Base-by-base conservation (phyloP, 2,329 filamentous ascomycete species). In the Exophiala sp. region DNA sequence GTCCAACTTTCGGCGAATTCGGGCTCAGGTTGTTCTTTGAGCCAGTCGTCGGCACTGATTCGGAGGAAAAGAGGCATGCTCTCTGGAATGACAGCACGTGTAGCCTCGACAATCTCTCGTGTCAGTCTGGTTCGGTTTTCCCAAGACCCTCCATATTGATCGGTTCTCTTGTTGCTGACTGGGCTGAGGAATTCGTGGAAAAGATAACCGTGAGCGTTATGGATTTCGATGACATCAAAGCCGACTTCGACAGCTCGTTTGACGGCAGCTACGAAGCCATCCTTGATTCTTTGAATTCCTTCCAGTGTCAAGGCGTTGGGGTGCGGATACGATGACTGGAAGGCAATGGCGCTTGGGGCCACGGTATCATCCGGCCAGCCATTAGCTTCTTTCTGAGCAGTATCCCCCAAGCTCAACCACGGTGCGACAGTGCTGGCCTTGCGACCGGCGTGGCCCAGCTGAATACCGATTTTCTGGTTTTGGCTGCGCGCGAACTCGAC, bases 191-290 rank as follows among this genome's bases (percentile, higher is more conserved):
- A 94, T 1, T 75, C 72, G 62, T 85, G 82, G 0, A 92, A 72
- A 0, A 94, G 78, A 66, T 91, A 94, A 1, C 89, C 88, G 64
- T 94, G 89, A 0, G 88, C 89, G 62, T 79, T 81, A 72, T 94
- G 89, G 47, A 95, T 82, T 68, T 95, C 89, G 54, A 95, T 84
- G 6, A 85, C 80, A 66, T 95, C 89, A 45, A 89, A 81, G 7
- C 89, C 90, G 1, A 84, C 86, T 58, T 81, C 74, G 3, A 91
- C 70, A 1, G 89, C 80, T 35, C 85, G 74, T 60, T 76, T 74
- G 0, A 81, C 77, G 0, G 82, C 76, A n/a, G 52, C 57, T 14
- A 56, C 61, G 47, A 62, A 64, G 3, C 59, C 59, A 24, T 50
- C 50, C 49, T 63, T 60, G 54, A 64, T 51, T 38, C 52, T 47